Percentiles rank a stretch among this genome's conserved stretches.
These are phyloP conservation scores for Populus hybrid DNA, from an alignment of 441 rosid genomes.

Conservation along the genomic window DNA sequence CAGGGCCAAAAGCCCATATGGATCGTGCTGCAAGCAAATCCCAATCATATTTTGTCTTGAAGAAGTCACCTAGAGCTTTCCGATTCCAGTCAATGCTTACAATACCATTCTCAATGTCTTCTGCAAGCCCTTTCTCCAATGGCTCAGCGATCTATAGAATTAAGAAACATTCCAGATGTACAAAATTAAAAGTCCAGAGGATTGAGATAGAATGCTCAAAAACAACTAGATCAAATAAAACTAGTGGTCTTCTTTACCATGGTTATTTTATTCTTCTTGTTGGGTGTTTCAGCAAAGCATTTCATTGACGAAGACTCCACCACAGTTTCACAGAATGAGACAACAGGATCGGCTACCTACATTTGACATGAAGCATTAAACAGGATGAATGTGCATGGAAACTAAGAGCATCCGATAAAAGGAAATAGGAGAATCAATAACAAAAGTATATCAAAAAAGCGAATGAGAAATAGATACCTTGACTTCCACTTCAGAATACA, in stretches of 20 bases:
- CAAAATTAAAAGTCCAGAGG: background rate
- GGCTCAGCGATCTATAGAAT: conserved; percentile 89
- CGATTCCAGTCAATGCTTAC: conserved; percentile 92
- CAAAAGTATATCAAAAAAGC: conserved; percentile 7
- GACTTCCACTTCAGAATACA: conserved; percentile 98
- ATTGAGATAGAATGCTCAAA: background rate
- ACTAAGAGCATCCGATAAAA: background rate
- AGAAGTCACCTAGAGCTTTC: conserved; percentile 91
- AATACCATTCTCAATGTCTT: conserved; percentile 84
- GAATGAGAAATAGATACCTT: conserved; percentile 49
- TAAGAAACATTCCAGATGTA: background rate
- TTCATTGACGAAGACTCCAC: conserved; percentile 97
- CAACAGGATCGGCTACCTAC: conserved; percentile 96
- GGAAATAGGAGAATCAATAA: conserved; percentile 4
- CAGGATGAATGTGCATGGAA: background rate
- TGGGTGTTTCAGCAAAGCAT: conserved; percentile 97
- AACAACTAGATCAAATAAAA: conserved; percentile 1
- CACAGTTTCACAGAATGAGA: conserved; percentile 96
- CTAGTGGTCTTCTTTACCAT: conserved; percentile 48
- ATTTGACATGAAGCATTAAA: conserved; percentile 20
- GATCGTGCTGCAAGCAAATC: conserved; percentile 97
- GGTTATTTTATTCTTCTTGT: conserved; percentile 95
- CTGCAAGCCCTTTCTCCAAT: conserved; percentile 92
- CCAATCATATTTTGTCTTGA: conserved; percentile 92
- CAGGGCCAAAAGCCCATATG: conserved; percentile 99